Conservation (phyloP, 2,329 filamentous ascomycete species). For the Xylariales sp. region DNA sequence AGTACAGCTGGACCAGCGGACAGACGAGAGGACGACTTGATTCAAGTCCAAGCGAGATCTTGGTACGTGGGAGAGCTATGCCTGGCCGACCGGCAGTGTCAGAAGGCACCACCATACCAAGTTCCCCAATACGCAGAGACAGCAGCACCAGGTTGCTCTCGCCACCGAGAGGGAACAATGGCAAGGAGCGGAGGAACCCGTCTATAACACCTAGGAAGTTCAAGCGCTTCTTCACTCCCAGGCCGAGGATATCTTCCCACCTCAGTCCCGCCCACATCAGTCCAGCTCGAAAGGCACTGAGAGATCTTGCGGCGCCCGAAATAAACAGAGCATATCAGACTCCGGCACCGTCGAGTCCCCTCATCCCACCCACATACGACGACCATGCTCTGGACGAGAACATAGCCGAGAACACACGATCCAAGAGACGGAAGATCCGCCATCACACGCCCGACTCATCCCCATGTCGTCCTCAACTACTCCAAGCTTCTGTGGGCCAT, state of each 20-base stretch:
- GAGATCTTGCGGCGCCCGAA: slow-evolving; percentile 33
- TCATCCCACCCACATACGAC: slow-evolving; percentile 27
- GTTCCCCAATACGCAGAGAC: slow-evolving; percentile 8
- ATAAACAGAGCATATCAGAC: slow-evolving; percentile 37
- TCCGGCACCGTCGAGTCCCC: slow-evolving; percentile 32
- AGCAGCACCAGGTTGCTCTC: slow-evolving; percentile 17
- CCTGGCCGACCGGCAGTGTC: neutral
- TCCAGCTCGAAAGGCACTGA: slow-evolving; percentile 33
- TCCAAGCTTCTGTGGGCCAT: slow-evolving; percentile 9
- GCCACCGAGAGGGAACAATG: slow-evolving; percentile 18
- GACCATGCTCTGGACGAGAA: slow-evolving; percentile 16
- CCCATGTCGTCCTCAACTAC: slow-evolving; percentile 23
- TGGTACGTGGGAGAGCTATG: slow-evolving; percentile 1
- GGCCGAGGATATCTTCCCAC: slow-evolving; percentile 32
- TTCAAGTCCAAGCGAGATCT: neutral
- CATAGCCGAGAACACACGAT: slow-evolving; percentile 13
- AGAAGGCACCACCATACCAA: slow-evolving; percentile 7
- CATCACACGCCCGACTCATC: slow-evolving; percentile 35
- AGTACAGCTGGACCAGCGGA: too few species aligned
- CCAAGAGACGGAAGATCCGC: slow-evolving; percentile 34
- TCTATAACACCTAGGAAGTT: slow-evolving; percentile 53
- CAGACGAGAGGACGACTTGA: too few species aligned
- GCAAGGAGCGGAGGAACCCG: slow-evolving; percentile 44
- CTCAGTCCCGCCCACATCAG: slow-evolving; percentile 18
- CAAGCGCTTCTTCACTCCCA: slow-evolving; percentile 48